Evolutionary conservation across 225 moss, liverwort and hornwort genomes (phyloP), one percentile per base, ranked within the genome.

Genomic region (Pseudoscleropodium purum): DNA sequence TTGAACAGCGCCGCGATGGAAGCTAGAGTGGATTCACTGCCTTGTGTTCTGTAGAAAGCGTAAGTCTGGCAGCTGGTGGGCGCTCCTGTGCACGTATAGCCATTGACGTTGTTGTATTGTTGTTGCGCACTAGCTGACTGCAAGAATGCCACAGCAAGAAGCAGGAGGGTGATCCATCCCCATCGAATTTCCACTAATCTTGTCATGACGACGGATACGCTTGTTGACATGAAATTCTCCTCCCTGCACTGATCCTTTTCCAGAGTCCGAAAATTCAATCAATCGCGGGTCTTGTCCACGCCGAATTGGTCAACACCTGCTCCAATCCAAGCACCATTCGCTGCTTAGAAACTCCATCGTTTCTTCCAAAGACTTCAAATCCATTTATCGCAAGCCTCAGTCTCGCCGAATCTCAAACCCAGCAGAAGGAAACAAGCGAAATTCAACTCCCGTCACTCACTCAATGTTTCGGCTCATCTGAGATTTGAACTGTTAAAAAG

Each of bases 61-160:
- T 92, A 96, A 7, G 96, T 59, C 63, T 60, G 86, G 83, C 97
- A 98, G 6, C 88, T 88, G 16, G 57, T 75, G n/a, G 23, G 12
- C 24, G 84, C 72, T 61, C 90, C 84, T 47, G 91, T 81, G 91
- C 97, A 97, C 21, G 33, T 54, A 72, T 95, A 97, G 4, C 92
- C 93, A 25, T 41, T 82, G 54, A 62, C 81, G 51, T 84, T 88
- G 69, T 86, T 79, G 92, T 94, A 94, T 15, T 51, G 41, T 81
- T 95, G 93, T 77, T 95, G 95, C 43, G 92, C 94, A 76, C 83
- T 93, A 14, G 31, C 83, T 20, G 82, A 34, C 30, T 88, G 67
- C 65, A 70, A 86, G 57, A 88, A 74, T 36, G 30, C 86, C 57
- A 66, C 63, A 76, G 84, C 76, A 81, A 81, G 47, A 56, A 89